Base-by-base conservation (phyloP, 116 monocot genomes). In the Papilionanthe hybrid region DNA sequence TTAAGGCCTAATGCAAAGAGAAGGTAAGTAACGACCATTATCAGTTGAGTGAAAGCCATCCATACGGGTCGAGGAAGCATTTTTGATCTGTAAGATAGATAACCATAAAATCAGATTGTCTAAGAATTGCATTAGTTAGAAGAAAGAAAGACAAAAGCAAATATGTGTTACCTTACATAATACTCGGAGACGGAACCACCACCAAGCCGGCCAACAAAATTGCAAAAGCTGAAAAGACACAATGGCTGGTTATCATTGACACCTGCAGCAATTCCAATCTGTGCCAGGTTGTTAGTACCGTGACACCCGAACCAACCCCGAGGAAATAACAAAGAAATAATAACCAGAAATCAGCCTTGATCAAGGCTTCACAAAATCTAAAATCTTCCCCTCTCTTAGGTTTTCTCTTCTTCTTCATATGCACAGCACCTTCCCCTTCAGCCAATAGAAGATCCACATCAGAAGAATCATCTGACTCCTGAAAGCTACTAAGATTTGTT, bases 201-300 rank as follows among this genome's bases (percentile, higher is more conserved):
- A 49, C 86, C 79, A 43, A 96, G 88, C 76, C 96, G 91, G 32
- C 93, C 93, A n/a, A 84, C 57, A 71, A 96, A 96, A 87, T 93
- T 96, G 87, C 90, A 88, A 78, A 93, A 96, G 79, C 96, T 91
- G 83, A 96, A 90, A 60, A 93, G 83, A 13, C 87, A 90, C 66
- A 96, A 72, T 23, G n/a, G n/a, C n/a, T n/a, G n/a, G n/a, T n/a
- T 88, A 42, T 93, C 86, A 76, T 90, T 55, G 7, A 81, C 84
- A 56, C 96, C 96, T 17, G 78, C 82, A 25, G 93, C 86, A 28
- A 87, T 86, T 65, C 93, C 96, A 77, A 96, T 83, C 57, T 96
- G 96, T 27, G 96, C 96, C 79, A 96, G 74, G 67, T 93, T 96
- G 76, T 96, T 10, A 96, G 88, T 43, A 93, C 86, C 8, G 96